Evolutionary conservation across 805 yeast genomes (phyloP).

Genomic region (Schwanniomyces polymorphus): DNA sequence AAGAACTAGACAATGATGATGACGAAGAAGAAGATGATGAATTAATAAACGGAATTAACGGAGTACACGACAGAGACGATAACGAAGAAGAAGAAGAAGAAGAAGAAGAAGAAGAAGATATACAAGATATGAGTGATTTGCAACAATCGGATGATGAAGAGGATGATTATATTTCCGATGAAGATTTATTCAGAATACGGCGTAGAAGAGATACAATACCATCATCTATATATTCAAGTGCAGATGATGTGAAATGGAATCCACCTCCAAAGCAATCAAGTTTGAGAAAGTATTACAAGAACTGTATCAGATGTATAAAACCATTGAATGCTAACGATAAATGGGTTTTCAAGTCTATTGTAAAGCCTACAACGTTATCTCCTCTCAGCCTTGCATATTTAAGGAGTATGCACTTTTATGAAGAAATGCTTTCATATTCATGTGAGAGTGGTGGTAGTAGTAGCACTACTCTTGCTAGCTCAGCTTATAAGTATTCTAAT

Average conservation of each 20-base stretch:
- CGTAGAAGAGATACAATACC: conserved; percentile 5
- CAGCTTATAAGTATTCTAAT: conserved; percentile 5
- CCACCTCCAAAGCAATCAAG: conserved; percentile 39
- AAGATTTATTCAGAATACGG: conserved; percentile 4
- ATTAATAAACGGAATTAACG: neutral
- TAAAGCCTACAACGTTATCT: conserved; percentile 36
- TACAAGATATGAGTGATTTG: conserved; percentile 24
- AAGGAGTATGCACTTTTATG: conserved; percentile 15
- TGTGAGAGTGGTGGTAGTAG: conserved; percentile 7
- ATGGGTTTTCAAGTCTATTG: conserved; percentile 52
- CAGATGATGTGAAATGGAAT: conserved; percentile 44
- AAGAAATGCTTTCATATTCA: conserved; percentile 5
- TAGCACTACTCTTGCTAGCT: conserved; percentile 15
- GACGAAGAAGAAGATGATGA: conserved; percentile 18
- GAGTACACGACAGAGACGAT: conserved; percentile 12
- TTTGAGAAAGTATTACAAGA: conserved; percentile 41
- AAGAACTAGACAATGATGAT: conserved; percentile 12
- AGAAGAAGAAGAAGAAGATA: conserved; percentile 28
- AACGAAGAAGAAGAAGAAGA: conserved; percentile 13
- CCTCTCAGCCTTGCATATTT: conserved; percentile 24
- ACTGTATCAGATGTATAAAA: conserved; percentile 57
- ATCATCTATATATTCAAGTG: conserved; percentile 4
- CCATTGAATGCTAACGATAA: conserved; percentile 51
- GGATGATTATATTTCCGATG: conserved; percentile 16
- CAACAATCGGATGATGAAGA: conserved; percentile 30